Evolutionary conservation across 2,329 filamentous ascomycete genomes (phyloP).

Genomic region (Colletotrichum sp.): DNA sequence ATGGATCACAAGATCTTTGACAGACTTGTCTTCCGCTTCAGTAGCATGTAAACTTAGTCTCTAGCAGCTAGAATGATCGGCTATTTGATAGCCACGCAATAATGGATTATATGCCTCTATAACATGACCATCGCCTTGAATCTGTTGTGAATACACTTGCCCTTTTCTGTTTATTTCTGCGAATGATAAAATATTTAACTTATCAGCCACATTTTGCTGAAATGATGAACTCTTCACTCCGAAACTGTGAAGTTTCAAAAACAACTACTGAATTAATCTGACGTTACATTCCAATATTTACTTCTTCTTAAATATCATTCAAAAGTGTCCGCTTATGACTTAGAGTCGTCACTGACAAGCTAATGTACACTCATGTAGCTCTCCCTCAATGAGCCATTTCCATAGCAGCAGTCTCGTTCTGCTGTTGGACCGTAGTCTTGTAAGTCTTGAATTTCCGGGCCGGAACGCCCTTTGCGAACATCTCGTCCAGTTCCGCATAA

Average conservation of each 20-base stretch:
- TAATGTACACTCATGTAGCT: not conserved
- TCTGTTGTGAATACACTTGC: not conserved
- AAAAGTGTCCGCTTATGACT: not conserved
- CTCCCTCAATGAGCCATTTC: not conserved
- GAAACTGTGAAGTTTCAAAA: no score
- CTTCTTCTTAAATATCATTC: not conserved
- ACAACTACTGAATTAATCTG: not conserved
- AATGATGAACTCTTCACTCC: not conserved
- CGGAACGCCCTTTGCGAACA: slow-evolving; percentile 28
- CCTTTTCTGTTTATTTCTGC: not conserved
- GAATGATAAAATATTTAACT: not conserved
- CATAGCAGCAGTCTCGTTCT: slow-evolving; percentile 3
- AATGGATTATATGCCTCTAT: not conserved
- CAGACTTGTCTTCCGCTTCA: not conserved
- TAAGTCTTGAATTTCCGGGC: slow-evolving; percentile 30
- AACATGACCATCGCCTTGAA: not conserved
- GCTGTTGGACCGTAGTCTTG: slow-evolving; percentile 14
- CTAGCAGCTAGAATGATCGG: not conserved
- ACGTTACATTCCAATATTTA: not conserved
- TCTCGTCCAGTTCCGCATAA: slow-evolving; percentile 30
- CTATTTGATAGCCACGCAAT: not conserved
- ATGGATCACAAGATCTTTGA: not conserved
- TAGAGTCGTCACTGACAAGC: not conserved
- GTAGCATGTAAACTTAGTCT: not conserved
- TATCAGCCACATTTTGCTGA: not conserved